These are phyloP conservation scores for Barnettozyma salicaria DNA, from an alignment of 805 yeast species.

Conservation along the genomic window DNA sequence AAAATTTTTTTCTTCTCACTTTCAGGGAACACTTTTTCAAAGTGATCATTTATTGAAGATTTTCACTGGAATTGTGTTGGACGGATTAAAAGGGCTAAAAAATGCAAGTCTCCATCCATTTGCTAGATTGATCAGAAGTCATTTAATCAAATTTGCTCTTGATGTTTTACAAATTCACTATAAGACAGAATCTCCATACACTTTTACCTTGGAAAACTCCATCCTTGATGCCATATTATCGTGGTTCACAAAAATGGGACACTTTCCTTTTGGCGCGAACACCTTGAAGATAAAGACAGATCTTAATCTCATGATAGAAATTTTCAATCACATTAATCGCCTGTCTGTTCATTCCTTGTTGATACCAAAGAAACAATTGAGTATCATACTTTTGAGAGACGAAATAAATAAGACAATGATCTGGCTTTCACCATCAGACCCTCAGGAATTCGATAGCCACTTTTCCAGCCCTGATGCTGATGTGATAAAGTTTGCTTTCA, in stretches of 20 bases:
- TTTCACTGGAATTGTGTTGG: conserved; percentile 54
- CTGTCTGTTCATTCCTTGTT: conserved; percentile 17
- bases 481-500: conserved; percentile 52
- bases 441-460: conserved; percentile 26
- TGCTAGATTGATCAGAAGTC: conserved; percentile 70
- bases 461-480: conserved; percentile 32
- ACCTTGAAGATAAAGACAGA: conserved; percentile 66
- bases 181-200: conserved; percentile 41
- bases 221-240: conserved; percentile 63
- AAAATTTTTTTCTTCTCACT: conserved; percentile 63
- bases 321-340: conserved; percentile 27
- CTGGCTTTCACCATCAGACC: conserved; percentile 54
- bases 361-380: conserved; percentile 46
- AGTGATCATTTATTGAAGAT: conserved; percentile 63
- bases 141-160: conserved; percentile 61
- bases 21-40: conserved; percentile 71
- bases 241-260: conserved; percentile 65
- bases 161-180: conserved; percentile 55
- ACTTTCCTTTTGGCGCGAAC: conserved; percentile 85
- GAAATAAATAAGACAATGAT: conserved; percentile 68
- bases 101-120: conserved; percentile 78
- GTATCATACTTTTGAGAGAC: conserved; percentile 61
- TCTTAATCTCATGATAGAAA: conserved; percentile 47
- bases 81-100: conserved; percentile 46
- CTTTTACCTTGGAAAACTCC: conserved; percentile 35